A percentile compares a stretch with the other conserved stretches of the same genome.
These are phyloP conservation scores for Diplocarpon mali DNA, from an alignment of 2,329 filamentous ascomycete species.

Conservation along the genomic window DNA sequence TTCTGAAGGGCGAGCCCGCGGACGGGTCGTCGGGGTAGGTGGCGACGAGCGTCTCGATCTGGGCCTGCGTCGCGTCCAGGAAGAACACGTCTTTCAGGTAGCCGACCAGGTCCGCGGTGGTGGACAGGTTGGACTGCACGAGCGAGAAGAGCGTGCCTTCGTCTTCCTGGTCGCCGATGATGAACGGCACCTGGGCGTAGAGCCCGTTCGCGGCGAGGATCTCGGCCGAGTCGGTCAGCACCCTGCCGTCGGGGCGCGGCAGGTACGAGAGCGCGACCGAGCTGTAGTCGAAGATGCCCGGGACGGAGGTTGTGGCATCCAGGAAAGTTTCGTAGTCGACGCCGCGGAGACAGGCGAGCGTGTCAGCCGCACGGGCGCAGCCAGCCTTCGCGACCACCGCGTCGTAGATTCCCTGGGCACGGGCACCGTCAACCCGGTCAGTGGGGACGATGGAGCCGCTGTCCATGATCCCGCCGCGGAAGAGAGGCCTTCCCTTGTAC, in stretches of 20 bases:
- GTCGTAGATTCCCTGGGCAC: slow-evolving; percentile 56
- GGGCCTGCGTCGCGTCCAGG: slow-evolving; percentile 36
- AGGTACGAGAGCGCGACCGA: slow-evolving; percentile 63
- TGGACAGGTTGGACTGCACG: slow-evolving; percentile 58
- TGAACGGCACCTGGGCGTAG: slow-evolving; percentile 50
- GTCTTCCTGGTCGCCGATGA: slow-evolving; percentile 68
- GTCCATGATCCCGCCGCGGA: slow-evolving; percentile 71
- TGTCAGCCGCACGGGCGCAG: slow-evolving; percentile 45
- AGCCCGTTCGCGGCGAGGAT: slow-evolving; percentile 39
- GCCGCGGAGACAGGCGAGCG: slow-evolving; percentile 53
- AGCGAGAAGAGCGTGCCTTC: slow-evolving; percentile 68
- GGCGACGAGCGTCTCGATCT: slow-evolving; percentile 45
- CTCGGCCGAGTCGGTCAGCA: slow-evolving; percentile 54
- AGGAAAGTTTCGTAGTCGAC: slow-evolving; percentile 50
- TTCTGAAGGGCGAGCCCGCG: slow-evolving; percentile 62
- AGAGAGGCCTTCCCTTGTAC: slow-evolving; percentile 65
- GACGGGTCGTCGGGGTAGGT: slow-evolving; percentile 43
- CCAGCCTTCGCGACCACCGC: slow-evolving; percentile 48
- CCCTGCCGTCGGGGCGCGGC: slow-evolving; percentile 58
- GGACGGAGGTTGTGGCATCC: slow-evolving; percentile 58
- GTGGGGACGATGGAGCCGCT: slow-evolving; percentile 54
- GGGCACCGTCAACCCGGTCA: slow-evolving; percentile 51
- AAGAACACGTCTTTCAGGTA: slow-evolving; percentile 56
- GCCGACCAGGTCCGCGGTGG: slow-evolving; percentile 42
- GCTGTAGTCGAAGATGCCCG: slow-evolving; percentile 54